phyloP scores from a whole-genome alignment of 2,329 filamentous ascomycete species.

The Tolypocladium paradoxum region DNA sequence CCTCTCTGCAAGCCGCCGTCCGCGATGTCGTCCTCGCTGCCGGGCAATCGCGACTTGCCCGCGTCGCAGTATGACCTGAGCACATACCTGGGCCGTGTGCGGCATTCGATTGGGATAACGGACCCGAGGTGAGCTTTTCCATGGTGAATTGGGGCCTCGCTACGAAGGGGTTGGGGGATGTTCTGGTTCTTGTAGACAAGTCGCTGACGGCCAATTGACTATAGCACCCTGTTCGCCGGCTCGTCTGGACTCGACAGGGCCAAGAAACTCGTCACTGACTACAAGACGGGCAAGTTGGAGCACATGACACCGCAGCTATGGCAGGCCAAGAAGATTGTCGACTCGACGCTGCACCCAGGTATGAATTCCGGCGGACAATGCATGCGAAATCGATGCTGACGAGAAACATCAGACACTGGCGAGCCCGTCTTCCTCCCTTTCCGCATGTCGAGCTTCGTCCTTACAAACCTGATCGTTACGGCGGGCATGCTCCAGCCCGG shows the following conservation, averaged over 20 bases:
- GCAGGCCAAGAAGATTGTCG: constrained; percentile 93
- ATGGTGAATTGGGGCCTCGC: background rate
- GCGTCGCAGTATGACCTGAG: constrained; percentile 83
- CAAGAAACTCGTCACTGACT: constrained; percentile 69
- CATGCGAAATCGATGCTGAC: constrained; percentile 3
- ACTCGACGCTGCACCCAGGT: constrained; percentile 94
- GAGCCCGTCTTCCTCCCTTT: constrained; percentile 88
- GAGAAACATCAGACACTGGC: constrained; percentile 62
- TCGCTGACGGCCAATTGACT: constrained; percentile 3
- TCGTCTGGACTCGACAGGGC: constrained; percentile 70
- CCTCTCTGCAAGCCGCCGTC: background rate
- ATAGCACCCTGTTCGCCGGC: constrained; percentile 77
- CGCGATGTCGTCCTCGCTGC: constrained; percentile 54
- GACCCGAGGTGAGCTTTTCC: constrained; percentile 77
- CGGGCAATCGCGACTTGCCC: constrained; percentile 69
- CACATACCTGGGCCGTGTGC: constrained; percentile 92
- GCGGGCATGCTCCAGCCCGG: constrained; percentile 94
- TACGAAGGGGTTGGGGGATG: background rate
- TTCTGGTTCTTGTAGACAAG: background rate
- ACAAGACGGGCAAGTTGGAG: constrained; percentile 72
- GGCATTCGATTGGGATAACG: constrained; percentile 78
- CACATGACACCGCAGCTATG: constrained; percentile 86
- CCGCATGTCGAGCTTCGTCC: constrained; percentile 91
- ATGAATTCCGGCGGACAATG: constrained; percentile 18
- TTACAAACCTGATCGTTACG: constrained; percentile 90